Base-by-base conservation (phyloP, 345 rosid genomes). In the Citrus inodora region DNA sequence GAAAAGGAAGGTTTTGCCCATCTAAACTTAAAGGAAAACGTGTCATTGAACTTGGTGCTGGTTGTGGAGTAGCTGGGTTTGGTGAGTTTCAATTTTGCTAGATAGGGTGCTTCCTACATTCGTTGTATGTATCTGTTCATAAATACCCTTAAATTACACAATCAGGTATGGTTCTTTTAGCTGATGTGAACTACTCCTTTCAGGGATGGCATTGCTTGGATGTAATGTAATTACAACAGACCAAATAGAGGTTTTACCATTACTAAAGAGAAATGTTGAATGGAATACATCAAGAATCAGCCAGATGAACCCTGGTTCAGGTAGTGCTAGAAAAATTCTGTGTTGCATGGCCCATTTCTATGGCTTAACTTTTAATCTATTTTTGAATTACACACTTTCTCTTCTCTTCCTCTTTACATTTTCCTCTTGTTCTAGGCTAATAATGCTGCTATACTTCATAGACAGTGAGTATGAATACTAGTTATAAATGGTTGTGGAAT, bases 11-110 rank as follows among this genome's bases (percentile, higher is more conserved):
- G 83, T 93, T 95, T 83, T 89, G 85, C 83, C 89, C 90, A 9
- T 87, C 93, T 62, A 95, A 92, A 83, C 90, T 95, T 63, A 91
- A 92, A 87, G 98, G 99, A 81, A 93, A 91, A 81, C 95, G 94
- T 74, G 97, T 76, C 42, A 87, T 95, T 77, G 98, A 95, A 82
- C 97, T 95, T 66, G 99, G 99, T 81, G 98, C 98, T 0, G 99
- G 99, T 74, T 95, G 99, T 71, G 98, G 99, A 40, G 96, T 95
- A 56, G 95, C 98, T 59, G 98, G 99, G 64, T 93, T 93, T 83
- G 99, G 99, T 91, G 85, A 80, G 97, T 89, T 70, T 76, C 60
- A 71, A 32, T 67, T 78, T 80, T 75, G 33, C 53, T 56, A 28
- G 16, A 46, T 58, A 19, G 24, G 58, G 55, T 75, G 51, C 7